Evolutionary conservation across 352 stramenopile genomes (phyloP).

Genomic region (Pythium folliculosum): DNA sequence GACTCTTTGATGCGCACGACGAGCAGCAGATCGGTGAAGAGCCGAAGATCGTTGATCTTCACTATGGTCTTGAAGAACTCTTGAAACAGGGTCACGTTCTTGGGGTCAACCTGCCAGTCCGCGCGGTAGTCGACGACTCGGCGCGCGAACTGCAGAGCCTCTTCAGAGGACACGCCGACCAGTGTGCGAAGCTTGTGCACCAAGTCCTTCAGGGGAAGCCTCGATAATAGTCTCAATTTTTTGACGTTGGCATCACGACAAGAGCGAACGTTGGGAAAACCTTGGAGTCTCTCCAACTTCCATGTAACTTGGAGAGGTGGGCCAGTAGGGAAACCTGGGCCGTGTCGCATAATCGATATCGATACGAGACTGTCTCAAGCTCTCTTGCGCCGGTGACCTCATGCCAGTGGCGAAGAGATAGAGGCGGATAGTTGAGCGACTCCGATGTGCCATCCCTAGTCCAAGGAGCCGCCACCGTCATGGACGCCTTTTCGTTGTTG

Average conservation of each 20-base stretch:
- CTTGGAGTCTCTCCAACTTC: background rate
- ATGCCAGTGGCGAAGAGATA: background rate
- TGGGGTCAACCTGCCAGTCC: background rate
- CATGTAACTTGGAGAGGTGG: background rate
- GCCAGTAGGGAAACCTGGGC: too few relatives aligned
- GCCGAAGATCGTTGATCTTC: background rate
- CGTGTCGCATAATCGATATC: background rate
- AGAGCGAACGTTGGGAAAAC: background rate
- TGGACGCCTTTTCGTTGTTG: background rate
- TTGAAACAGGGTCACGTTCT: background rate
- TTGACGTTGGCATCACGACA: constrained; percentile 2
- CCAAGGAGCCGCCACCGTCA: background rate
- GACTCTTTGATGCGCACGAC: background rate
- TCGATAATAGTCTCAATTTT: background rate
- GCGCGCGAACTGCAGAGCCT: background rate
- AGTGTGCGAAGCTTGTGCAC: background rate
- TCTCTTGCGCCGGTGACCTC: background rate
- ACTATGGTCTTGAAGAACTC: background rate
- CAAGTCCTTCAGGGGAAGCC: background rate
- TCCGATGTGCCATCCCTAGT: background rate
- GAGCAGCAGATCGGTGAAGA: background rate
- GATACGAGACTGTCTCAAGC: background rate
- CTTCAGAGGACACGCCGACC: background rate
- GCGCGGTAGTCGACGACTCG: background rate
- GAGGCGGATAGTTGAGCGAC: background rate